Evolutionary conservation across 495 filamentous ascomycete species (phyloP).

Genomic region (Usnea hakonensis): DNA sequence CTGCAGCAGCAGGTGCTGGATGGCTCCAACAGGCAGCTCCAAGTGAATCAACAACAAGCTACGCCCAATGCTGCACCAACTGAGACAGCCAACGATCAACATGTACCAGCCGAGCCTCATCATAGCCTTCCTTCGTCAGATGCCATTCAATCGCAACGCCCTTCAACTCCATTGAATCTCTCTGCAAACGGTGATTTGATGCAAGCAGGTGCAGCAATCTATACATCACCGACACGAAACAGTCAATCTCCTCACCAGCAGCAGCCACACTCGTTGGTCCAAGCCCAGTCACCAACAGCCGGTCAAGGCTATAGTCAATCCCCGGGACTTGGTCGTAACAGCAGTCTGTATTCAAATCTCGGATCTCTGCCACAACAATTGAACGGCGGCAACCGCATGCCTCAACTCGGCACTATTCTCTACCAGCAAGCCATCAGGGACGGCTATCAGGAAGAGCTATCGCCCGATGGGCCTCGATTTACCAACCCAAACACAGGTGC

Average conservation of each 20-base stretch:
- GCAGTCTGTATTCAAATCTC: not conserved
- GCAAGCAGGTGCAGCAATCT: not conserved
- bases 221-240: not conserved
- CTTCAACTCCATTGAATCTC: too few relatives aligned
- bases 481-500: not conserved
- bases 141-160: not conserved
- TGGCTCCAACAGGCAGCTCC: not conserved
- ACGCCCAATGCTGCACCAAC: not conserved
- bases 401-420: not conserved
- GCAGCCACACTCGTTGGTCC: not conserved
- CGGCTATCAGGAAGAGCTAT: not conserved
- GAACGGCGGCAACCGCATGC: not conserved
- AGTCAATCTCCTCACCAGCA: not conserved
- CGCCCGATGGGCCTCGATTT: not conserved
- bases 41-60: not conserved
- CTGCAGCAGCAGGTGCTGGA: not conserved
- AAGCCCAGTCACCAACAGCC: not conserved
- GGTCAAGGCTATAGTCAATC: not conserved
- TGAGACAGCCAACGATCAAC: not conserved
- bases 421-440: not conserved
- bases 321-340: not conserved
- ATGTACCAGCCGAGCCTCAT: not conserved
- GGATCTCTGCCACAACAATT: not conserved
- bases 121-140: not conserved
- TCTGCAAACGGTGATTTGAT: too few relatives aligned